These are phyloP conservation scores for Helotiales sp. DNA, from an alignment of 2,329 filamentous ascomycete species.

Conservation along the genomic window DNA sequence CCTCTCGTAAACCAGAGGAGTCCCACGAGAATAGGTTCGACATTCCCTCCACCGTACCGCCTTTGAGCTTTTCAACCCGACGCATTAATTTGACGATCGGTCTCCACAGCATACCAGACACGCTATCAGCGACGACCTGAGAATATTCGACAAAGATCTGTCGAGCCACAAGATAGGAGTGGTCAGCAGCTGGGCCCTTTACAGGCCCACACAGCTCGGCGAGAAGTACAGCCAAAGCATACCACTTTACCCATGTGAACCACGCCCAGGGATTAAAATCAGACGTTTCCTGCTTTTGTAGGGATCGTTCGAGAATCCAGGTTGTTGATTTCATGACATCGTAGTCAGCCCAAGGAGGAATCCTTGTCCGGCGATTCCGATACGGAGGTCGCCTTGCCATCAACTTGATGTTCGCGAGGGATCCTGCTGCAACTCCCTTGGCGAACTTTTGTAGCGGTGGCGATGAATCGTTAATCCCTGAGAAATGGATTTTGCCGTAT, in stretches of 20 bases:
- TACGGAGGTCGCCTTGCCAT: conserved; percentile 18
- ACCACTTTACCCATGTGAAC: conserved; percentile 20
- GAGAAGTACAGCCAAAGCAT: conserved; percentile 21
- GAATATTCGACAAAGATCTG: conserved; percentile 16
- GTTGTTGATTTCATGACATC: conserved; percentile 20
- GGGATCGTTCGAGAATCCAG: conserved; percentile 8
- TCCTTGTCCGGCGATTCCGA: not conserved
- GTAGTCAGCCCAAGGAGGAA: conserved; percentile 18
- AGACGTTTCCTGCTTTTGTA: not conserved
- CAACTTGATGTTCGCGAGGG: conserved; percentile 18
- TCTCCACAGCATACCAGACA: conserved; percentile 23
- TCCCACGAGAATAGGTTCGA: not conserved
- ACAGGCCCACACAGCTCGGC: conserved; percentile 14
- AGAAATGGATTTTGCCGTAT: conserved; percentile 5
- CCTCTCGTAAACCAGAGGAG: not conserved
- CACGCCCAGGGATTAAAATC: conserved; percentile 19
- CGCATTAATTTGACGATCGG: conserved; percentile 23
- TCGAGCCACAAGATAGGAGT: conserved; percentile 10
- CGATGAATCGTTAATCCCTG: conserved; percentile 4
- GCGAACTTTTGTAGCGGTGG: conserved; percentile 15
- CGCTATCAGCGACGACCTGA: conserved; percentile 14
- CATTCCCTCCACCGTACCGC: not conserved
- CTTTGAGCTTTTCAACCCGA: conserved; percentile 11
- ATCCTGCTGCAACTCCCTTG: conserved; percentile 5
- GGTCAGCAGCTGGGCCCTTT: not conserved